phyloP scores from a whole-genome alignment of 2,329 filamentous ascomycete genomes.

The Stemphylium lycopersici region DNA sequence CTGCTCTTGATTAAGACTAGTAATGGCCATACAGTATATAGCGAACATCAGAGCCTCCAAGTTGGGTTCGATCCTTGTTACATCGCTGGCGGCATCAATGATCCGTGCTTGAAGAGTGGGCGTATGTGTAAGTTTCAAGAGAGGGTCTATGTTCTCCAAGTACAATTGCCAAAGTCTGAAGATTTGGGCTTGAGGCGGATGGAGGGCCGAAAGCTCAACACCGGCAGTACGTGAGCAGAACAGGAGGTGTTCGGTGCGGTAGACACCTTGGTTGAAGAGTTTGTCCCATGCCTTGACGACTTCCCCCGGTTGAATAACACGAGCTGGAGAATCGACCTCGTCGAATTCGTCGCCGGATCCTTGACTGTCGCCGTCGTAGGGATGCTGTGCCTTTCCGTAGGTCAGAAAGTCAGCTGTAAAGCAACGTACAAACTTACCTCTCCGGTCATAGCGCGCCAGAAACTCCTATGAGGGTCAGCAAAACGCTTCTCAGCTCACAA shows the following conservation, averaged over 20 bases:
- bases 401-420: not conserved
- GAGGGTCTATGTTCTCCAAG: constrained; percentile 55
- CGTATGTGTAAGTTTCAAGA: constrained; percentile 38
- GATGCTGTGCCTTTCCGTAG: constrained; percentile 1
- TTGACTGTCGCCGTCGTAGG: constrained; percentile 1
- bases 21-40: constrained; percentile 40
- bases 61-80: constrained; percentile 58
- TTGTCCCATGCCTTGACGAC: constrained; percentile 56
- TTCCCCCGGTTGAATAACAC: constrained; percentile 14
- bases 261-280: constrained; percentile 26
- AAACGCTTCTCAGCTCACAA: not conserved
- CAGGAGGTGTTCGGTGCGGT: constrained; percentile 57
- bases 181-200: constrained; percentile 70
- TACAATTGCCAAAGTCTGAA: constrained; percentile 76
- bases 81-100: constrained; percentile 65
- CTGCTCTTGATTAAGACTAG: constrained; percentile 64
- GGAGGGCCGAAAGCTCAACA: constrained; percentile 66
- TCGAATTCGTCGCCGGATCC: constrained; percentile 6
- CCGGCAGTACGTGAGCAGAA: constrained; percentile 59
- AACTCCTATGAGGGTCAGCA: constrained; percentile 20
- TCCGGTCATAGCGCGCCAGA: constrained; percentile 34
- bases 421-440: constrained; percentile 3
- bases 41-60: constrained; percentile 60
- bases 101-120: constrained; percentile 58
- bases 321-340: constrained; percentile 13